Conservation (phyloP, 179 eudicot genomes). For the Silene coronaria region DNA sequence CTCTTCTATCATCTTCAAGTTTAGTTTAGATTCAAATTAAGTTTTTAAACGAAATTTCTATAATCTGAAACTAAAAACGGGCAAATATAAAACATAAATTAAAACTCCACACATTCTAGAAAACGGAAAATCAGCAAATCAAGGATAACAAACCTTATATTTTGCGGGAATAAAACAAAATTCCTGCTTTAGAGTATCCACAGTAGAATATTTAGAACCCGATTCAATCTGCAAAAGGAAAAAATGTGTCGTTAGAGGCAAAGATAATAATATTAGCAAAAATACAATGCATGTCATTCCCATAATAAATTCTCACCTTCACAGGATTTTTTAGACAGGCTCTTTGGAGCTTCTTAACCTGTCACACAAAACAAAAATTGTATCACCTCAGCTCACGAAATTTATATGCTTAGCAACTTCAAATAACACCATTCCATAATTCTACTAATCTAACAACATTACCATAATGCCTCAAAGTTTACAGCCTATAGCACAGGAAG, state of each 20-base stretch:
- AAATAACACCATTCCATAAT: background rate
- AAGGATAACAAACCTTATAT: conserved; percentile 39
- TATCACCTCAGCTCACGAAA: conserved; percentile 6
- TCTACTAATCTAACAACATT: background rate
- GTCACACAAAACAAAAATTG: conserved; percentile 16
- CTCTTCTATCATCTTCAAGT: too few relatives aligned
- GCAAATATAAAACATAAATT: background rate
- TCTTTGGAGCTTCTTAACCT: conserved; percentile 87
- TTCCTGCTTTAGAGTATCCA: background rate
- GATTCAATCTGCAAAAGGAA: background rate
- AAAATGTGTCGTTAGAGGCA: background rate
- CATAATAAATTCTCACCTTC: background rate
- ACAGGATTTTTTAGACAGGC: conserved; percentile 58
- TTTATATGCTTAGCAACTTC: background rate
- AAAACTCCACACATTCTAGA: background rate
- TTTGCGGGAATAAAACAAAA: background rate
- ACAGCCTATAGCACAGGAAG: background rate
- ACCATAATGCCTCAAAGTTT: background rate
- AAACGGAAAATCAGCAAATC: background rate
- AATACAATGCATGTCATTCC: background rate
- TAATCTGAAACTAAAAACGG: background rate
- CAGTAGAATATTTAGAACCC: background rate
- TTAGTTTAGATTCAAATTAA: background rate
- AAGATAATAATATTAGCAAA: background rate
- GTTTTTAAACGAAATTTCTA: background rate